Conservation (phyloP, 805 yeast species). For the Candida anglica region DNA sequence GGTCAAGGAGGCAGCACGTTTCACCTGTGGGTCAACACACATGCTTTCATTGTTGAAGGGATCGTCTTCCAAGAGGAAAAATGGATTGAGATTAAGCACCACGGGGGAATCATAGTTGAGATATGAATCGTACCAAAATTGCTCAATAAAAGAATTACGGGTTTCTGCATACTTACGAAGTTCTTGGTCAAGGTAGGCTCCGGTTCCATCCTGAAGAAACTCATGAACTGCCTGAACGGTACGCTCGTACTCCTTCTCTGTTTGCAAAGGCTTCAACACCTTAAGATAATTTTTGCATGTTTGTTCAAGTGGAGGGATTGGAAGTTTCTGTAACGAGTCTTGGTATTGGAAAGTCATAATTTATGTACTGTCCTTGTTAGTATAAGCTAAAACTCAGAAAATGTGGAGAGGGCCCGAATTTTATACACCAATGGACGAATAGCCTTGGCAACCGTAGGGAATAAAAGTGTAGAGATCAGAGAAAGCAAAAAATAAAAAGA, state of each 20-base stretch:
- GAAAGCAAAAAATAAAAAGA: no score
- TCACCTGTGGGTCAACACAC: conserved; percentile 52
- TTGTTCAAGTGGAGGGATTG: conserved; percentile 71
- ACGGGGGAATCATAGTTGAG: conserved; percentile 84
- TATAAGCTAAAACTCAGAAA: not conserved
- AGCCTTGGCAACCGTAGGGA: no score
- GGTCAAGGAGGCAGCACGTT: conserved; percentile 77
- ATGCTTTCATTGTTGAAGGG: conserved; percentile 65
- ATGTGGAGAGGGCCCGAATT: not conserved
- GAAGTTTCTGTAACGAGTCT: conserved; percentile 57
- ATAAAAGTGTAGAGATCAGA: no score
- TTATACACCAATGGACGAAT: no score
- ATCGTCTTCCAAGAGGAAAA: conserved; percentile 85
- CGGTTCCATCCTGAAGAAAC: conserved; percentile 46
- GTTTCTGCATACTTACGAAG: conserved; percentile 58
- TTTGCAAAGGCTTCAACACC: conserved; percentile 76
- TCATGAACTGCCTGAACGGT: conserved; percentile 56
- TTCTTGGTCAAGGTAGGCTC: conserved; percentile 61
- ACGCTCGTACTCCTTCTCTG: conserved; percentile 60
- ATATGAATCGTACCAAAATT: conserved; percentile 92
- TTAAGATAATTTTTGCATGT: conserved; percentile 65
- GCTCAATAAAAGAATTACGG: conserved; percentile 81
- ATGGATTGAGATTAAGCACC: conserved; percentile 88
- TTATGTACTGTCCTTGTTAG: no score
- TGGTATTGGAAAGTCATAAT: conserved; percentile 61